Evolutionary conservation across 441 rosid species (phyloP).

Genomic region (Melastoma candidum): DNA sequence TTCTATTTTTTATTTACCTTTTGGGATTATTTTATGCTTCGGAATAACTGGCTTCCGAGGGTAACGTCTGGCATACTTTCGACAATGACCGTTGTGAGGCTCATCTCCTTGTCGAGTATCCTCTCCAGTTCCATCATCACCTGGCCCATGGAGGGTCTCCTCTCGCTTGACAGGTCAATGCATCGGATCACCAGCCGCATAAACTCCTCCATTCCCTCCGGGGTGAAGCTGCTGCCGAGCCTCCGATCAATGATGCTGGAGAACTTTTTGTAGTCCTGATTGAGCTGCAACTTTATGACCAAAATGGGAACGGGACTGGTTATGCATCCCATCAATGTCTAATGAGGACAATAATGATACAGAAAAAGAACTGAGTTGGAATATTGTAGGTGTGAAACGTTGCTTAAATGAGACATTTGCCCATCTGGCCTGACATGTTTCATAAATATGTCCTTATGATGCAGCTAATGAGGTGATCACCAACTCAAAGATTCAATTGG

Average conservation of each 20-base stretch:
- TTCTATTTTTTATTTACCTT: too few species aligned
- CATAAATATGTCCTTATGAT: too few species aligned
- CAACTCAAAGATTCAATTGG: too few species aligned
- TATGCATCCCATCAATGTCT: too few species aligned
- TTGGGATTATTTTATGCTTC: slow-evolving; percentile 25
- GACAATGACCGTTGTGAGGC: slow-evolving; percentile 55
- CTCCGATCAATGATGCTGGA: slow-evolving; percentile 42
- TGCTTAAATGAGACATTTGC: too few species aligned
- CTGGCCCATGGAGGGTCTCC: slow-evolving; percentile 41
- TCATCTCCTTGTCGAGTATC: slow-evolving; percentile 49
- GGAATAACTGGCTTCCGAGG: slow-evolving; percentile 61
- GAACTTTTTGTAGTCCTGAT: slow-evolving; percentile 35
- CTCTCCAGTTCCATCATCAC: slow-evolving; percentile 54
- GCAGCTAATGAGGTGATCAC: too few species aligned
- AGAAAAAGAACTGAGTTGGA: too few species aligned
- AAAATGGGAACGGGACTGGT: too few species aligned
- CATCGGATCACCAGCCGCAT: slow-evolving; percentile 36
- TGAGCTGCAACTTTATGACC: slow-evolving; percentile 45
- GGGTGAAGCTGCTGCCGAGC: slow-evolving; percentile 45
- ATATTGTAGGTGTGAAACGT: too few species aligned
- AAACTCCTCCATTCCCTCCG: slow-evolving; percentile 54
- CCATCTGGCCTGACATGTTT: too few species aligned
- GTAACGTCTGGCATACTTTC: slow-evolving; percentile 56
- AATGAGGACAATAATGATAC: too few species aligned
- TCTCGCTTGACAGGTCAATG: slow-evolving; percentile 47